Evolutionary conservation across 805 yeast species (phyloP), one percentile per base, ranked within the genome.

Genomic region (Sungouiozyma ichnusensis): DNA sequence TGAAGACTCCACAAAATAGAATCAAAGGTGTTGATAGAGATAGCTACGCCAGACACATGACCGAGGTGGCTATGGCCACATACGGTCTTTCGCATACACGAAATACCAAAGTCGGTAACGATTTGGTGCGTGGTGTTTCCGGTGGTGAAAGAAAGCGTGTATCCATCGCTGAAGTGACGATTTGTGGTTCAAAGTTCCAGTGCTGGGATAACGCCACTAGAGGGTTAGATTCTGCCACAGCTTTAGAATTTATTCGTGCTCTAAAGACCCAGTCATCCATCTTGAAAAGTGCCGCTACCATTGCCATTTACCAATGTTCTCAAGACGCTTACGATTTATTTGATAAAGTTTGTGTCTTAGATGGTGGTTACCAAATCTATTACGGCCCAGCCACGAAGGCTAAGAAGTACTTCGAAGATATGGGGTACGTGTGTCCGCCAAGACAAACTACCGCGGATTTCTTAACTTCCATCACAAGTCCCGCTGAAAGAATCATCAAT

Each of bases 101-200:
- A 45, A 65, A 74, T 56, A 76, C 82, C n/a, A 73, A 72, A 47
- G 82, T 77, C 35, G 83, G 83, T 47, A 71, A 69, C 53, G 81
- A 76, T 47, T 65, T 71, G 33, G 71, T 80, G 27, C 71, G 85
- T 58, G 84, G 86, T 66, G 84, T 81, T 36, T 79, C 90, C 41
- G 90, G 94, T 55, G 92, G 94, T 69, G 92, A 84, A 64, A 68
- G 94, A 50, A 82, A 83, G 64, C 76, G 94, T 67, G 90, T 84
- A 3, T 80, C 90, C 11, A 79, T 84, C 53, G 85, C 87, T 11
- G 94, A 84, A 63, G 84, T 83, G 2, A 65, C 81, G 37, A 73
- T 81, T 36, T 69, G 79, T 39, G 76, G 79, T 27, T 81, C 85
- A 24, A 66, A 74, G 38, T 66, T 81, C 40, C 79, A 73, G 48